Evolutionary conservation across 768 basidiomycete genomes (phyloP).

Genomic region (Nevesoporus exiguus): DNA sequence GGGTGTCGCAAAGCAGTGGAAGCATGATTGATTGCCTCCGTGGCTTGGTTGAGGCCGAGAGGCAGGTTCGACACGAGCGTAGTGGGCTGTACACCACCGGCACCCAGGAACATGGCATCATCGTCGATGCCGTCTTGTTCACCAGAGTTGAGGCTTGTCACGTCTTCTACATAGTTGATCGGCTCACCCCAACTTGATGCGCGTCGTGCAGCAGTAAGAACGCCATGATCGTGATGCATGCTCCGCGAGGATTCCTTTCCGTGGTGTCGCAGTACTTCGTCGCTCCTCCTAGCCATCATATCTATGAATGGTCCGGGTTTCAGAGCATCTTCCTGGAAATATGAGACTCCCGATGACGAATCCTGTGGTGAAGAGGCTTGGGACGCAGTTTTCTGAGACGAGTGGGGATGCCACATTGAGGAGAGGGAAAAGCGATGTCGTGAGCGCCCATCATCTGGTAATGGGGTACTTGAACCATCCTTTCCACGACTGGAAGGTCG

Average conservation of each 20-base stretch:
- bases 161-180: slow-evolving; percentile 39
- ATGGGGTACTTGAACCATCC: slow-evolving; percentile 18
- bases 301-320: slow-evolving; percentile 20
- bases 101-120: slow-evolving; percentile 52
- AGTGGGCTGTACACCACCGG: slow-evolving; percentile 40
- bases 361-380: slow-evolving; percentile 31
- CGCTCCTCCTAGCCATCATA: slow-evolving; percentile 37
- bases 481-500: slow-evolving; percentile 26
- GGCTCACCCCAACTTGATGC: slow-evolving; percentile 66
- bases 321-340: slow-evolving; percentile 21
- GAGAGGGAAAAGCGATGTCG: slow-evolving; percentile 33
- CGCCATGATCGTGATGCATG: slow-evolving; percentile 25
- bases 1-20: slow-evolving; percentile 25
- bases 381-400: slow-evolving; percentile 22
- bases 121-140: slow-evolving; percentile 47
- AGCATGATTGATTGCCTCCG: slow-evolving; percentile 20
- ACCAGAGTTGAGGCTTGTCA: slow-evolving; percentile 43
- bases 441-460: slow-evolving; percentile 21
- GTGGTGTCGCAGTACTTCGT: slow-evolving; percentile 40
- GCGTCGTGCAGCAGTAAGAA: slow-evolving; percentile 46
- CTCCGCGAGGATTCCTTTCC: slow-evolving; percentile 26
- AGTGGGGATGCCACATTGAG: slow-evolving; percentile 25
- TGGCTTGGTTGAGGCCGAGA: slow-evolving; percentile 28
- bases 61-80: slow-evolving; percentile 36
- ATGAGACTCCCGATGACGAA: slow-evolving; percentile 32